Percentiles rank a stretch among this genome's conserved stretches.
Conservation (phyloP, 495 filamentous ascomycete species). For the Tuber melanosporum region DNA sequence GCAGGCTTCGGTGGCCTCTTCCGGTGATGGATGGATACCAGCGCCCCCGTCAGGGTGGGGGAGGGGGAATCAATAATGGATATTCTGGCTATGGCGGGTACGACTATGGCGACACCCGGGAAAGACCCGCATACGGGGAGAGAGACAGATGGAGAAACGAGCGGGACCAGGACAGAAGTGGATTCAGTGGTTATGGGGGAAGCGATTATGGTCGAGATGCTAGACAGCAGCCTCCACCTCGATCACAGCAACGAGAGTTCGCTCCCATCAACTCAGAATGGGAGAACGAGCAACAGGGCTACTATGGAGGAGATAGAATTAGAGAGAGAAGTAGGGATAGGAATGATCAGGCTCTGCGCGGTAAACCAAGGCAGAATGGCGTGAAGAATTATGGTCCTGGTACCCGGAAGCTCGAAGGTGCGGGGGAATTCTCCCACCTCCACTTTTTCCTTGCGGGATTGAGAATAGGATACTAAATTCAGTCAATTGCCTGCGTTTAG, state of each 20-base stretch:
- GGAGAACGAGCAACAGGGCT: conserved; percentile 12
- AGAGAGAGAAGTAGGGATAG: conserved; percentile 30
- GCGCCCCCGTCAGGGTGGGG: conserved; percentile 28
- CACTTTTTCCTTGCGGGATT: conserved; percentile 7
- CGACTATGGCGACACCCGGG: conserved; percentile 17
- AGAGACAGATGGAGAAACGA: conserved; percentile 27
- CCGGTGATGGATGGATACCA: conserved; percentile 26
- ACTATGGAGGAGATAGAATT: conserved; percentile 17
- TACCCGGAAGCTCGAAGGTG: conserved; percentile 40
- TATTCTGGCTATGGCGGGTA: conserved; percentile 28
- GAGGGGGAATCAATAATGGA: conserved; percentile 16
- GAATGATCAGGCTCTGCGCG: conserved; percentile 16
- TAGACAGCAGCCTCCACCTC: conserved; percentile 19
- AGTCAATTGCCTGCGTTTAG: conserved; percentile 37
- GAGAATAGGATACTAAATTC: conserved; percentile 19
- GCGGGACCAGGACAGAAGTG: conserved; percentile 24
- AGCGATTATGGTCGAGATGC: conserved; percentile 33
- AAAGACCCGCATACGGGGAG: conserved; percentile 25
- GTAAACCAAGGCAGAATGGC: conserved; percentile 28
- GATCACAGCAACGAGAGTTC: conserved; percentile 28
- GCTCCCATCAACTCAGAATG: conserved; percentile 22
- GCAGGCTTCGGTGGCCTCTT: not conserved
- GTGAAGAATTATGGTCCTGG: conserved; percentile 32
- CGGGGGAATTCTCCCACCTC: conserved; percentile 13
- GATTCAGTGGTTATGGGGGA: conserved; percentile 26